A percentile compares a stretch with the other conserved stretches of the same genome.
phyloP scores from a whole-genome alignment of 2,329 filamentous ascomycete genomes.

The Phoma sp. region DNA sequence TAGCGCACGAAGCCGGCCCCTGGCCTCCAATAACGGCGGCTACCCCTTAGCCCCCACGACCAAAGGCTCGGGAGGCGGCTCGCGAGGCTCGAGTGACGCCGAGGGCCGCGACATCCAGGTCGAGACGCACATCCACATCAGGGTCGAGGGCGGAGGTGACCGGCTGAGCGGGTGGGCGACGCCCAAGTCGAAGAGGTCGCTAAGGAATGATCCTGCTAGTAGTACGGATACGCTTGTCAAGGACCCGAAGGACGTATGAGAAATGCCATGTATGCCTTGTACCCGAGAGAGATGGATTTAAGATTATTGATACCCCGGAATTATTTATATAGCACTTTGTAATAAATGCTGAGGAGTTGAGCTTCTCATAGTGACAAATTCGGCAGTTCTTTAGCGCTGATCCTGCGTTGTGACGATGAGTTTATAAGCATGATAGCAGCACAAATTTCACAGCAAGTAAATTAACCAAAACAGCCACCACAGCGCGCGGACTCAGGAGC shows the following conservation, averaged over 20 bases:
- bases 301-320: conserved; percentile 10
- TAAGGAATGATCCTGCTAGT: conserved; percentile 1
- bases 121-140: conserved; percentile 30
- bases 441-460: too few species aligned
- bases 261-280: neutral
- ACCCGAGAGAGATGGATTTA: neutral
- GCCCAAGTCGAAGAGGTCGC: neutral
- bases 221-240: conserved; percentile 24
- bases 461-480: too few species aligned
- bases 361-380: neutral
- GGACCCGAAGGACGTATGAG: conserved; percentile 11
- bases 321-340: neutral
- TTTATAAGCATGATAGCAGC: too few species aligned
- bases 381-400: too few species aligned
- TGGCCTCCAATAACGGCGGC: conserved; percentile 11
- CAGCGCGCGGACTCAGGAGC: too few species aligned
- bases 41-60: conserved; percentile 14
- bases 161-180: conserved; percentile 20
- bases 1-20: conserved; percentile 12
- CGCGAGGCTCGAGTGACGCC: conserved; percentile 8
- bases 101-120: conserved; percentile 32
- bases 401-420: too few species aligned
- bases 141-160: conserved; percentile 23
- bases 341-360: too few species aligned
- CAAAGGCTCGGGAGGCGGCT: conserved; percentile 11